A percentile compares a stretch with the other conserved stretches of the same genome.
phyloP scores from a whole-genome alignment of 805 yeast species.

The Yarrowia porcina region DNA sequence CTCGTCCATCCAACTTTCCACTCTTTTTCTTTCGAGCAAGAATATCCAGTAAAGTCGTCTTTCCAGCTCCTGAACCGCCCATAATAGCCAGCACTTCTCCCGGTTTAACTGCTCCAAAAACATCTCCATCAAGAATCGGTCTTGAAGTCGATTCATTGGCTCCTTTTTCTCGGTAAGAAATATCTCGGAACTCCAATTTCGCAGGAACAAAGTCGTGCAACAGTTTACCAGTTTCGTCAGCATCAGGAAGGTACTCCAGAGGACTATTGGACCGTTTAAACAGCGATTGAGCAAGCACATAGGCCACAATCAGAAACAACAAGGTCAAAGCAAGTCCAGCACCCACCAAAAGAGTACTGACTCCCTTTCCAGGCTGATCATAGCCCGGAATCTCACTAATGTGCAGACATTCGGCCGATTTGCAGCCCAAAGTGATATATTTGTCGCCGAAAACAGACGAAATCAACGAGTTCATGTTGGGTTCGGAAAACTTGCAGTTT shows the following conservation, averaged over 20 bases:
- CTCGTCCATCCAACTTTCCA: constrained; percentile 64
- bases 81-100: constrained; percentile 90
- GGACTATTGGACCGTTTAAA: constrained; percentile 28
- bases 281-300: constrained; percentile 27
- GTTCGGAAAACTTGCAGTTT: constrained; percentile 81
- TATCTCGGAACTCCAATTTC: constrained; percentile 68
- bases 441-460: constrained; percentile 94
- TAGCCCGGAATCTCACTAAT: constrained; percentile 92
- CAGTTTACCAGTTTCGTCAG: constrained; percentile 47
- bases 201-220: constrained; percentile 61
- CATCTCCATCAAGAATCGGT: constrained; percentile 50
- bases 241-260: constrained; percentile 37
- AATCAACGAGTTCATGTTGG: constrained; percentile 92
- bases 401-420: constrained; percentile 88
- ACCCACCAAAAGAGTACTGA: constrained; percentile 31
- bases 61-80: constrained; percentile 99
- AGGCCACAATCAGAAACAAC: constrained; percentile 28
- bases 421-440: constrained; percentile 73
- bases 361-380: constrained; percentile 53
- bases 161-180: constrained; percentile 58
- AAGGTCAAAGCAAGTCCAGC: constrained; percentile 33
- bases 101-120: constrained; percentile 77
- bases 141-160: constrained; percentile 25
- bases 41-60: constrained; percentile 88
- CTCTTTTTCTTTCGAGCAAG: constrained; percentile 83